Conservation (phyloP, 148 eudicot genomes). For the Arbutus unedo region DNA sequence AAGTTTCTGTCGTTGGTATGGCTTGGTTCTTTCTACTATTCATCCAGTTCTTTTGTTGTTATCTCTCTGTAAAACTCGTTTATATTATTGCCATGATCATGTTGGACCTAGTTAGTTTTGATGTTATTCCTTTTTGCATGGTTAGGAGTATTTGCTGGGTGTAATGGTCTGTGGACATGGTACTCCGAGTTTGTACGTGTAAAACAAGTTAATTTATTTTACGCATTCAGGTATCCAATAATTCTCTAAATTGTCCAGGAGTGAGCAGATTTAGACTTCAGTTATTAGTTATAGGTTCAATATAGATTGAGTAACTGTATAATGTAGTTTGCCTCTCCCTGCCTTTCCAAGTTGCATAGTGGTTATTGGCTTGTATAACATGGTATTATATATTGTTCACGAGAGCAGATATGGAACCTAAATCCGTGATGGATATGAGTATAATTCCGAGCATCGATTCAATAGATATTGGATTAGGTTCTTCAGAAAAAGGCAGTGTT, state of each 20-base stretch:
- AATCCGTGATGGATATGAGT: conserved; percentile 58
- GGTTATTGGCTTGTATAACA: background rate
- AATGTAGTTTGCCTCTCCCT: conserved; percentile 7
- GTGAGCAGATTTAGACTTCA: background rate
- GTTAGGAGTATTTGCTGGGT: background rate
- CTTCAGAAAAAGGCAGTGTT: conserved; percentile 57
- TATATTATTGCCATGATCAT: background rate
- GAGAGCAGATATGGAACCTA: conserved; percentile 55
- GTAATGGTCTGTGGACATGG: background rate
- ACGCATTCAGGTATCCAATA: background rate
- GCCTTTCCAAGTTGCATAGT: conserved; percentile 1
- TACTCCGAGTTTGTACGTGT: background rate
- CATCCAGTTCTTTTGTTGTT: background rate
- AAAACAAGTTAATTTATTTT: background rate
- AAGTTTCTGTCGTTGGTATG: conserved; percentile 8
- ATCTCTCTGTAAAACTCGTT: conserved; percentile 1
- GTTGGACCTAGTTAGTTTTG: conserved; percentile 2
- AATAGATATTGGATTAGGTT: conserved; percentile 43
- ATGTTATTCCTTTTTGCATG: background rate
- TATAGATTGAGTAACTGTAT: background rate
- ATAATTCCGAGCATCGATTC: conserved; percentile 43
- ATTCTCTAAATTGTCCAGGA: background rate
- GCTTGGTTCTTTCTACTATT: background rate
- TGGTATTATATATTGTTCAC: conserved; percentile 4
- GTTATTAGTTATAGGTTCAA: background rate